A percentile compares a stretch with the other conserved stretches of the same genome.
phyloP scores from a whole-genome alignment of 345 rosid species.

The Brassica nigra region DNA sequence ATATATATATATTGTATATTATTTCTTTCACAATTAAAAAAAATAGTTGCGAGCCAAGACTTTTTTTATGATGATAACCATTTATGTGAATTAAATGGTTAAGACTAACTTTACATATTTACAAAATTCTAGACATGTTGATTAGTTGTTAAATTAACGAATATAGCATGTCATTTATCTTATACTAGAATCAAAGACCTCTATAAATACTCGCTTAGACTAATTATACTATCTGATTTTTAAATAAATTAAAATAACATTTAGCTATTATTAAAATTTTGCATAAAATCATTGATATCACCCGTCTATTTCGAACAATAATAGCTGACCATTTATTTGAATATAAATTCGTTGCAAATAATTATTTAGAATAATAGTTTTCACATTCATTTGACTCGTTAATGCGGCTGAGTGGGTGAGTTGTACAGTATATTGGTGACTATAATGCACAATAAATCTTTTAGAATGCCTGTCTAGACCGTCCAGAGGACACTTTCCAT shows the following conservation, averaged over 20 bases:
- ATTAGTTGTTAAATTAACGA: not conserved
- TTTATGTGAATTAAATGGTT: not conserved
- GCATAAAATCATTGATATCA: not conserved
- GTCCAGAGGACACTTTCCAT: not conserved
- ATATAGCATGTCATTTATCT: not conserved
- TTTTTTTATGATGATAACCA: not conserved
- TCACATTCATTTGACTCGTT: not conserved
- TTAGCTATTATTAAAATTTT: not conserved
- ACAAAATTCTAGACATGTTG: not conserved
- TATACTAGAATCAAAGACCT: not conserved
- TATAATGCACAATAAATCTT: not conserved
- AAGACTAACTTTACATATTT: not conserved
- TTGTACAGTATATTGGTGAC: not conserved
- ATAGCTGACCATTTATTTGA: not conserved
- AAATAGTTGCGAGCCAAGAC: not conserved
- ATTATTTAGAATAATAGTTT: constrained; percentile 8
- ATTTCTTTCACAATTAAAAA: constrained; percentile 10
- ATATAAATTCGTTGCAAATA: not conserved
- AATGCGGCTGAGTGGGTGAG: constrained; percentile 3
- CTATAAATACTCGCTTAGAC: not conserved
- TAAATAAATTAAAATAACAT: not conserved
- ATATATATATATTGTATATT: not conserved
- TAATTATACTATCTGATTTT: not conserved
- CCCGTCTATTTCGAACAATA: not conserved
- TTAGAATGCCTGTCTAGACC: constrained; percentile 15